A percentile compares a stretch with the other conserved stretches of the same genome.
phyloP scores from a whole-genome alignment of 768 basidiomycete species.

The Leccinum broughii region DNA sequence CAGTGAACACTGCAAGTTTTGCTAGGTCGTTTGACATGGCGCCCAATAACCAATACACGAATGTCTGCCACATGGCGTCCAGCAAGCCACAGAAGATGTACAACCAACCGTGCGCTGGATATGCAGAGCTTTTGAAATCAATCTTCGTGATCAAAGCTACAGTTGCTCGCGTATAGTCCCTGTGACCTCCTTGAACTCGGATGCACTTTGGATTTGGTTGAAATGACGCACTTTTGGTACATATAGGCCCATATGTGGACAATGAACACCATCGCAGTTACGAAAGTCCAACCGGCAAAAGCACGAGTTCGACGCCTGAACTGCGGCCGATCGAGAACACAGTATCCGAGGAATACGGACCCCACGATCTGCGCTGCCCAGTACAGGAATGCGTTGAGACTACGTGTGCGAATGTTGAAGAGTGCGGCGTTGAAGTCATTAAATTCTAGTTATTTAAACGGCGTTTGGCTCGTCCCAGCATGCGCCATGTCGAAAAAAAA shows the following conservation, averaged over 20 bases:
- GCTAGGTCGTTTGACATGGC: slow-evolving; percentile 83
- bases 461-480: slow-evolving; percentile 9
- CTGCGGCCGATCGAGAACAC: slow-evolving; percentile 58
- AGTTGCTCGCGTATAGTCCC: slow-evolving; percentile 60
- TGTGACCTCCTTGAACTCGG: slow-evolving; percentile 15
- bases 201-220: neutral
- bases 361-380: slow-evolving; percentile 81
- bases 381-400: slow-evolving; percentile 80
- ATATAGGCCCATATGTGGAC: slow-evolving; percentile 77
- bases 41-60: slow-evolving; percentile 81
- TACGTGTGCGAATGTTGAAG: slow-evolving; percentile 77
- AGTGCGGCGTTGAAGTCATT: slow-evolving; percentile 76
- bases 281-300: slow-evolving; percentile 63
- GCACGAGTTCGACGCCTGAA: slow-evolving; percentile 69
- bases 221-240: slow-evolving; percentile 60
- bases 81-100: slow-evolving; percentile 75
- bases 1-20: slow-evolving; percentile 75
- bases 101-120: slow-evolving; percentile 56
- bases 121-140: slow-evolving; percentile 58
- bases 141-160: slow-evolving; percentile 45
- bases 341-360: slow-evolving; percentile 62
- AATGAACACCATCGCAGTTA: slow-evolving; percentile 63
- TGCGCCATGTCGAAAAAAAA: neutral
- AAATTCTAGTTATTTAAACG: slow-evolving; percentile 35
- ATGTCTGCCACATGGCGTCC: slow-evolving; percentile 86